Evolutionary conservation across 805 yeast genomes (phyloP), one percentile per base, ranked within the genome.

Genomic region (Sugiyamaella floridensis): DNA sequence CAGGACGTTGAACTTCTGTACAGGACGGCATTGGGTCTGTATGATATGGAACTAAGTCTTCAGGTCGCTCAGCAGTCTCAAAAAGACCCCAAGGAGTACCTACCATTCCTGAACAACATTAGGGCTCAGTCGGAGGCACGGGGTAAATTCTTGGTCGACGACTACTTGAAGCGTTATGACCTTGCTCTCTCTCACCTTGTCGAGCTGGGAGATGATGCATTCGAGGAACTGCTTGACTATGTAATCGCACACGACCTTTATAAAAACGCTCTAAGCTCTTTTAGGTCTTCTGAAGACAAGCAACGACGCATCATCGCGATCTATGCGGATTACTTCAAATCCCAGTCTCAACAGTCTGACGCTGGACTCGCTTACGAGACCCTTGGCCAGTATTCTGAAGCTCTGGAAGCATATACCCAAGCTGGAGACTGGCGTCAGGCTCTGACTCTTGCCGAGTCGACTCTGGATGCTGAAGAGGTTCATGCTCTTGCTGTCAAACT

Each of bases 11-110:
- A 89, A 63, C 73, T 79, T 55, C 75, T 93, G 18, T 93, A 92
- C 69, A 77, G 82, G 47, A 82, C 83, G 16, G 86, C 97, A 0
- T 76, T 93, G 53, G 85, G 95, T 1, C 71, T 86, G 18, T 93
- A 93, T 63, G 85, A 93, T 65, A 82, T 93, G 43, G 82, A 83
- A 52, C 72, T 92, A 61, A 80, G 98, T 0, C 75, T 93, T 53
- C 76, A 78, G 11, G 83, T 93, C 54, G 99, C 99, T 0, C 98
- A 95, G 66, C 93, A 89, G 63, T 89, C 97, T 0, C 98, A 92
- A 68, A 90, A 85, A 76, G 99, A 93, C 71, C 99, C 99, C 20
- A 89, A 90, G 63, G 99, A 93, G 68, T 93, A 93, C 61, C 72
- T 93, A 49, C 97, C 99, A 49, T 93, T 93, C 68, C 75, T 93